phyloP scores from a whole-genome alignment of 768 basidiomycete species.

The Amanita phalloides region DNA sequence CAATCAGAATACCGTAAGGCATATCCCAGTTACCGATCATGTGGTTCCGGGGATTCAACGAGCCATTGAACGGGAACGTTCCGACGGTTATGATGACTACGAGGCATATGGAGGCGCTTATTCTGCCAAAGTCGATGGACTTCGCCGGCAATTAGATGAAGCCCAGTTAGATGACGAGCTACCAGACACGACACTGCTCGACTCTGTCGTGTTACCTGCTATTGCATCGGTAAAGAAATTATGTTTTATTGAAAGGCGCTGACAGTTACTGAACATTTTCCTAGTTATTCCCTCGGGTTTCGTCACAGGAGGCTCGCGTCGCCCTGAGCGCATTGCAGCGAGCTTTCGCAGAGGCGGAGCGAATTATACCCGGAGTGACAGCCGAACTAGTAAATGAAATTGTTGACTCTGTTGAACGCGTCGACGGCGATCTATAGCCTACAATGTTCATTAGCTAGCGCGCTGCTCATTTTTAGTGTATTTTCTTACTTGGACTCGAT shows the following conservation, averaged over 20 bases:
- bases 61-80: constrained; percentile 32
- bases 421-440: constrained; percentile 60
- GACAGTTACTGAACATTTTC: background rate
- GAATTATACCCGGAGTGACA: constrained; percentile 91
- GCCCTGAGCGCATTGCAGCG: constrained; percentile 80
- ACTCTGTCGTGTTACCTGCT: constrained; percentile 93
- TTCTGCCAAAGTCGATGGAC: constrained; percentile 29
- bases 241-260: background rate
- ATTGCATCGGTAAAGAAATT: constrained; percentile 70
- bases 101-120: constrained; percentile 44
- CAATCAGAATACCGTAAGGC: constrained; percentile 63
- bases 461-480: background rate
- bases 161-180: constrained; percentile 43
- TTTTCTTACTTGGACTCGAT: background rate
- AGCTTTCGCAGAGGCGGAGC: constrained; percentile 92
- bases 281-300: constrained; percentile 86
- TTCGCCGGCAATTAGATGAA: constrained; percentile 37
- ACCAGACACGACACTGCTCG: constrained; percentile 86
- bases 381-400: constrained; percentile 91
- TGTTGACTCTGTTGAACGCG: constrained; percentile 85
- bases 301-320: constrained; percentile 84
- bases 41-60: constrained; percentile 11
- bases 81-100: constrained; percentile 60
- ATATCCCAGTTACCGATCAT: constrained; percentile 27
- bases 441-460: background rate